phyloP scores from a whole-genome alignment of 148 eudicot genomes.

The Rhododendron ferrugineum region DNA sequence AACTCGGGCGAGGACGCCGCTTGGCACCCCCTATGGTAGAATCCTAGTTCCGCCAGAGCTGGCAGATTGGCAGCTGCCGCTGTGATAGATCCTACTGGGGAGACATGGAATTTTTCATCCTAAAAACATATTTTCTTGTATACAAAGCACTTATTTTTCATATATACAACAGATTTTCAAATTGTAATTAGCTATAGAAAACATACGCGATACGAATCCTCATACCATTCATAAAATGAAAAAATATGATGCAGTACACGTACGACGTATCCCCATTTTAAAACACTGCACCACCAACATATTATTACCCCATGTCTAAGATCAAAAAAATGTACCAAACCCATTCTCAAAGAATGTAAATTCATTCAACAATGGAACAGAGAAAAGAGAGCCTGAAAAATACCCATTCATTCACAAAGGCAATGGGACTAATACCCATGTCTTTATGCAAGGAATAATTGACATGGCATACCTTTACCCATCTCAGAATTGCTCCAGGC shows the following conservation, averaged over 20 bases:
- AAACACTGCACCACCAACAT: not conserved
- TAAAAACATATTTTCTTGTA: too few species aligned
- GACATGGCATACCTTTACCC: not conserved
- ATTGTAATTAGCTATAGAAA: not conserved
- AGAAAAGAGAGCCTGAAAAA: not conserved
- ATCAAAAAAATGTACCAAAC: not conserved
- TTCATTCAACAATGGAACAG: not conserved
- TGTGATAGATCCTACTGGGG: too few species aligned
- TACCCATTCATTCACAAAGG: not conserved
- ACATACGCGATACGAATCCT: not conserved
- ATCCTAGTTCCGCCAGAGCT: not conserved
- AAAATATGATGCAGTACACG: not conserved
- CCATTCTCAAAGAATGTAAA: not conserved
- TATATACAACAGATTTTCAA: not conserved
- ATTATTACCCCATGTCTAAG: not conserved
- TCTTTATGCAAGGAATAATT: not conserved
- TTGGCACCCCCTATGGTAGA: not conserved
- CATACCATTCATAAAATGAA: not conserved
- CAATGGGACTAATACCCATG: not conserved
- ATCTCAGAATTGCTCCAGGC: slow-evolving; percentile 1
- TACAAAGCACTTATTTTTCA: not conserved
- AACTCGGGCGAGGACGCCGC: not conserved
- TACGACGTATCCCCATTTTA: not conserved
- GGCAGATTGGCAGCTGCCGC: not conserved
- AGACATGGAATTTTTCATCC: too few species aligned